Evolutionary conservation across 345 rosid species (phyloP), one percentile per base, ranked within the genome.

Genomic region (Camelina sativa): DNA sequence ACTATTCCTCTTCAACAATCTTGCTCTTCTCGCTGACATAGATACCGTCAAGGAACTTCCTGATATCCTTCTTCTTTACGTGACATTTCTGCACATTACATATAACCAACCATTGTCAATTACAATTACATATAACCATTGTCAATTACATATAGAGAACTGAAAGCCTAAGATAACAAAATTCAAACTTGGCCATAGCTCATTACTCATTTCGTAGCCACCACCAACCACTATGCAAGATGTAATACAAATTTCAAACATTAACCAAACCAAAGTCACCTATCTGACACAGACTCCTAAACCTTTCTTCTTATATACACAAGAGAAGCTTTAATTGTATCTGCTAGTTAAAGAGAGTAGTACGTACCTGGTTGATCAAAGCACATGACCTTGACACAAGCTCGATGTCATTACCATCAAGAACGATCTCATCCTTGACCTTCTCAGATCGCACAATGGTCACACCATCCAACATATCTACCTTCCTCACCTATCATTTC

Each of bases 11-110:
- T 44, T 65, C 80, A 0, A 71, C 52, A 11, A 84, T 84, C 55
- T 79, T 76, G 50, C 86, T 81, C 79, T 66, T 88, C 84, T 88
- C 89, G 11, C 89, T 85, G 0, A 87, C 89, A 64, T 87, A 87
- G 79, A 85, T 87, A 44, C 91, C 89, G 1, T 87, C 91, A 32
- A 88, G 85, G 37, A 88, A 88, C 82, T 86, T 86, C 72, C 90
- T 72, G 80, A 88, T 88, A 71, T 88, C 92, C 59, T 86, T 86
- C 30, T 86, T 86, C 85, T 86, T 86, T 55, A 86, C 89, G 37
- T 84, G 86, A 50, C 89, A 86, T 86, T 86, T 86, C 89, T 86
- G 79, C 74, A 63, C 6, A 70, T 35, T 11, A 17, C 48, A 6
- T 17, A 23, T 2, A 2, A 5, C 22, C 28, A 16, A 2, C 22